A percentile compares a stretch with the other conserved stretches of the same genome.
Conservation (phyloP, 495 filamentous ascomycete genomes). For the Penicillium salamii region DNA sequence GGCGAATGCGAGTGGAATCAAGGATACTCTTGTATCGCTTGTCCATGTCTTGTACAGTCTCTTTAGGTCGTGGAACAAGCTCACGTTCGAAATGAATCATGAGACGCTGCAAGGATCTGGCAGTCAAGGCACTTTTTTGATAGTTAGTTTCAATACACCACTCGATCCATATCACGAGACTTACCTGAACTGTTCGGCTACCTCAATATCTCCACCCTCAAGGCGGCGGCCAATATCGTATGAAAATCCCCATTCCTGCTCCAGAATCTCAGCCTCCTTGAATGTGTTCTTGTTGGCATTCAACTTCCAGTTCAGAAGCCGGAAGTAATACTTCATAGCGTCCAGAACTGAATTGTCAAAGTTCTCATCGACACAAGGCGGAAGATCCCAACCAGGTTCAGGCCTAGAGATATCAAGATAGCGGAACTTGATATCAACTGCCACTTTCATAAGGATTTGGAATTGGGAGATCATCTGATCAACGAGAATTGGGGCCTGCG, state of each 20-base stretch:
- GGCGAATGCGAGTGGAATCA: conserved; percentile 92
- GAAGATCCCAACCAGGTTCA: conserved; percentile 91
- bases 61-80: conserved; percentile 74
- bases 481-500: conserved; percentile 84
- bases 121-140: conserved; percentile 68
- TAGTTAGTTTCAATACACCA: conserved; percentile 19
- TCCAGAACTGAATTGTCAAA: conserved; percentile 96
- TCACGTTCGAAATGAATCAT: conserved; percentile 91
- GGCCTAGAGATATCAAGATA: conserved; percentile 81
- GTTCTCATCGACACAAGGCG: conserved; percentile 92
- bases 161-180: conserved; percentile 4
- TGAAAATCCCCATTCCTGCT: conserved; percentile 95
- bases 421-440: conserved; percentile 85
- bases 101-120: conserved; percentile 82
- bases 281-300: conserved; percentile 98
- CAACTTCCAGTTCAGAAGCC: conserved; percentile 94
- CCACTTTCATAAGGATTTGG: conserved; percentile 85
- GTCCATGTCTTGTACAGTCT: conserved; percentile 84
- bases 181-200: conserved; percentile 95
- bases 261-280: conserved; percentile 95
- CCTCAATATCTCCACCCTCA: conserved; percentile 90
- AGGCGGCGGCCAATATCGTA: conserved; percentile 88
- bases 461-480: conserved; percentile 98
- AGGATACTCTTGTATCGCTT: conserved; percentile 93
- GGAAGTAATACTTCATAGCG: conserved; percentile 95